Conservation (phyloP, 495 filamentous ascomycete species). For the Aspergillus sclerotiicarbonarius region DNA sequence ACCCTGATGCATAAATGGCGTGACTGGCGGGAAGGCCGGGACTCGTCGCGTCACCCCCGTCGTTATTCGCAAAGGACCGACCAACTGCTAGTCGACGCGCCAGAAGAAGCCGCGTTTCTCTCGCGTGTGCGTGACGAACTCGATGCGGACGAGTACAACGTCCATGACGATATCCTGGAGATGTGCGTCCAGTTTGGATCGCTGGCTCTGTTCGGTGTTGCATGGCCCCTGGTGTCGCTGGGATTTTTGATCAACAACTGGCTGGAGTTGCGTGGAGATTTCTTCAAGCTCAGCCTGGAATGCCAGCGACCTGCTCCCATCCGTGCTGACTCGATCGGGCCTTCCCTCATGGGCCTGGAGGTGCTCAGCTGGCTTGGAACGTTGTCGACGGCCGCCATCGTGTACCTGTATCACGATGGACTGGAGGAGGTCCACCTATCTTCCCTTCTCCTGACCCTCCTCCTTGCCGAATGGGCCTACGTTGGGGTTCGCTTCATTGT, state of each 20-base stretch:
- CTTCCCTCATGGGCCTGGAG: slow-evolving; percentile 81
- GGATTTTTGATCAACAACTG: slow-evolving; percentile 94
- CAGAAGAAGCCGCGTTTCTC: slow-evolving; percentile 75
- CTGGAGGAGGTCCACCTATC: slow-evolving; percentile 63
- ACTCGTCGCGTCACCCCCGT: slow-evolving; percentile 17
- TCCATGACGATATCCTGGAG: slow-evolving; percentile 50
- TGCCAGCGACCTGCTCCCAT: slow-evolving; percentile 86
- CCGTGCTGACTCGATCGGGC: slow-evolving; percentile 88
- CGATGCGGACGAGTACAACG: slow-evolving; percentile 79
- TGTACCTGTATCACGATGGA: slow-evolving; percentile 76
- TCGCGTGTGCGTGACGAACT: slow-evolving; percentile 75
- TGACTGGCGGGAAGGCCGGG: slow-evolving; percentile 28
- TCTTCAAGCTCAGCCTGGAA: slow-evolving; percentile 85
- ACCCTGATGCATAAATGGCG: slow-evolving; percentile 40
- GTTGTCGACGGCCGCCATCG: slow-evolving; percentile 76
- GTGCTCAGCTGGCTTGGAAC: slow-evolving; percentile 89
- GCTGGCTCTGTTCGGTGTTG: slow-evolving; percentile 81
- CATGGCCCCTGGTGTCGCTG: slow-evolving; percentile 85
- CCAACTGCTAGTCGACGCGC: slow-evolving; percentile 45
- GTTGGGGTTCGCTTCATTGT: slow-evolving; percentile 67
- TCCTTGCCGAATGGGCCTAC: slow-evolving; percentile 82
- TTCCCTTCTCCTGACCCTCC: slow-evolving; percentile 73
- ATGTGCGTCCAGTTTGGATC: slow-evolving; percentile 62
- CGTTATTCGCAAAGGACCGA: slow-evolving; percentile 30
- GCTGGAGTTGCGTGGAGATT: slow-evolving; percentile 88